Percentiles rank a stretch among this genome's conserved stretches.
Evolutionary conservation across 2,329 filamentous ascomycete species (phyloP).

Genomic region (Colletotrichum destructivum): DNA sequence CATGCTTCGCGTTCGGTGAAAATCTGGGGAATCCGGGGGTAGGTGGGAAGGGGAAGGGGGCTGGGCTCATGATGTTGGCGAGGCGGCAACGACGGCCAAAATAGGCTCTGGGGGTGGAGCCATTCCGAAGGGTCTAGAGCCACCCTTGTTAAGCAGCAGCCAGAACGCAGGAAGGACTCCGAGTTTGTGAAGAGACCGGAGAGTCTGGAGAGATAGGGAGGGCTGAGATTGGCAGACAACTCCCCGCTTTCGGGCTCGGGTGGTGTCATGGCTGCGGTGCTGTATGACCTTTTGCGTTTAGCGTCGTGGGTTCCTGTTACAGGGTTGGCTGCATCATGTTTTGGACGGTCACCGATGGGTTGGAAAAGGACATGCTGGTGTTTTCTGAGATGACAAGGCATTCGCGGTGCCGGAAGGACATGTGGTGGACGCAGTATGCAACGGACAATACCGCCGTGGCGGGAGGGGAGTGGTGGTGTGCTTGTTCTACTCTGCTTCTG

Average conservation of each 20-base stretch:
- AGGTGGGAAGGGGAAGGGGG: neutral
- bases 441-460: slow-evolving; percentile 21
- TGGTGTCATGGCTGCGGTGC: slow-evolving; percentile 35
- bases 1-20: neutral
- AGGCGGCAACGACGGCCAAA: neutral
- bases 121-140: slow-evolving; percentile 28
- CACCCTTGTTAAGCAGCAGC: neutral
- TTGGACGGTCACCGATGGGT: neutral
- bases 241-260: slow-evolving; percentile 26
- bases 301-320: slow-evolving; percentile 10
- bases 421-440: neutral
- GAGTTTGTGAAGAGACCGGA: slow-evolving; percentile 16
- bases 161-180: neutral
- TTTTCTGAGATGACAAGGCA: neutral
- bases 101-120: neutral
- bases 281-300: slow-evolving; percentile 15
- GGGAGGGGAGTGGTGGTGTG: slow-evolving; percentile 17
- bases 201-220: slow-evolving; percentile 20
- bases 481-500: slow-evolving; percentile 19
- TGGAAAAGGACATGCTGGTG: slow-evolving; percentile 16
- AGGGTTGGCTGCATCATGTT: slow-evolving; percentile 17
- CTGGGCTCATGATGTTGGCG: neutral
- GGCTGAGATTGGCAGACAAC: slow-evolving; percentile 12
- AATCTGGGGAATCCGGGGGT: slow-evolving; percentile 40
- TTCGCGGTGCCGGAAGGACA: neutral